Evolutionary conservation across 164 flowering plant genomes (phyloP).

Genomic region (Liquidambar formosana): DNA sequence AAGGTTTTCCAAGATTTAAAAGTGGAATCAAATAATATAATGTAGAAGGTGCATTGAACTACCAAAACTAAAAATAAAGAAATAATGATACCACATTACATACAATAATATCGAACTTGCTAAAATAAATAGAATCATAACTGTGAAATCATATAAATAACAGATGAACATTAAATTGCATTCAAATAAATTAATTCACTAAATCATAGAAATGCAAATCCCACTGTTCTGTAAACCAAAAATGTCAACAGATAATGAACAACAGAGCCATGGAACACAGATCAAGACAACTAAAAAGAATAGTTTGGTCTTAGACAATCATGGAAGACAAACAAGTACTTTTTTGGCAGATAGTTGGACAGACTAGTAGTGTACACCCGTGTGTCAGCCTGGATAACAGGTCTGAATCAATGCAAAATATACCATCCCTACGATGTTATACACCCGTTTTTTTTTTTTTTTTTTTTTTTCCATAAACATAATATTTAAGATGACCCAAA

Average conservation of each 20-base stretch:
- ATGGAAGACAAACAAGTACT: not conserved
- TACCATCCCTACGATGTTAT: no score
- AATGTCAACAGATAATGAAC: not conserved
- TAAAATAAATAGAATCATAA: not conserved
- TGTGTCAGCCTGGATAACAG: not conserved
- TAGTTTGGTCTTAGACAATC: not conserved
- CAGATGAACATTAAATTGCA: no score
- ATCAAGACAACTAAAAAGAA: not conserved
- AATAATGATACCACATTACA: not conserved
- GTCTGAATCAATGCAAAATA: not conserved
- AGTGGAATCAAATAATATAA: no score
- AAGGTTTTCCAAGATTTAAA: no score
- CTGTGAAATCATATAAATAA: not conserved
- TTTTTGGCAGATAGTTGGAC: not conserved
- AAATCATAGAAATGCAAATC: not conserved
- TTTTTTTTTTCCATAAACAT: no score
- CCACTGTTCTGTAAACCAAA: not conserved
- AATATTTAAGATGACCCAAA: not conserved
- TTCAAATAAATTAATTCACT: not conserved
- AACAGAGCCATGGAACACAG: not conserved
- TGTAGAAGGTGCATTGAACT: no score
- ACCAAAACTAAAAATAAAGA: not conserved
- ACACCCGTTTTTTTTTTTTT: no score
- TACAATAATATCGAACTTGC: not conserved
- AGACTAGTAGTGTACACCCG: not conserved